Percentiles rank a stretch among this genome's conserved stretches.
Conservation (phyloP, 805 yeast species). For the Metschnikowia shivogae region DNA sequence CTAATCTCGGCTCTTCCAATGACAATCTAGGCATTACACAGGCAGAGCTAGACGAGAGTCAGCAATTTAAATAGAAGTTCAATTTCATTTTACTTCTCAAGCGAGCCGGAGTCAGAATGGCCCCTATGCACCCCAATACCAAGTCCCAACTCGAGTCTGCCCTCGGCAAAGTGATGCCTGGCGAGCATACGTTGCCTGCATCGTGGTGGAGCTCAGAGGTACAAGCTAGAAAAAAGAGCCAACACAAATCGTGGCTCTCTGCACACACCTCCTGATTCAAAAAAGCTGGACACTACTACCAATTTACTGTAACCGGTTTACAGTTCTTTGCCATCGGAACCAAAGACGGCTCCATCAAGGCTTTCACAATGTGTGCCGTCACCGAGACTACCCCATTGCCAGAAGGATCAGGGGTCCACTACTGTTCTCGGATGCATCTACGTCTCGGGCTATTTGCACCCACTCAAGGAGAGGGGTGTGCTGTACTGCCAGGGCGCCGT, state of each 20-base stretch:
- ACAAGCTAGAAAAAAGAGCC: constrained; percentile 56
- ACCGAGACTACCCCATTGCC: constrained; percentile 60
- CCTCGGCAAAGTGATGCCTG: constrained; percentile 19
- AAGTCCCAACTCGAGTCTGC: not conserved
- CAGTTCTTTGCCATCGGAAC: constrained; percentile 54
- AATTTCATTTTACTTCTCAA: too few species aligned
- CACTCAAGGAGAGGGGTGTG: constrained; percentile 56
- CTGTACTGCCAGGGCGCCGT: constrained; percentile 53
- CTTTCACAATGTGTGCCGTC: constrained; percentile 64
- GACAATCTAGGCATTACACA: not conserved
- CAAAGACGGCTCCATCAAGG: constrained; percentile 48
- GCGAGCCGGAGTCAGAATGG: not conserved
- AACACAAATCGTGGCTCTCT: constrained; percentile 54
- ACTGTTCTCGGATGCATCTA: constrained; percentile 55
- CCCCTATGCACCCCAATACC: constrained; percentile 4
- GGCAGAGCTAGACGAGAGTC: not conserved
- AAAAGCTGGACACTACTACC: constrained; percentile 55
- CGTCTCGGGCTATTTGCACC: constrained; percentile 59
- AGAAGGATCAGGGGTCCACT: constrained; percentile 58
- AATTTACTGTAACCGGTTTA: constrained; percentile 49
- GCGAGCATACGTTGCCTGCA: constrained; percentile 53
- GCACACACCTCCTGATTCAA: constrained; percentile 49
- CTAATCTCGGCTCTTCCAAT: constrained; percentile 1
- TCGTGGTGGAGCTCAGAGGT: constrained; percentile 62
- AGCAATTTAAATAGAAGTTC: not conserved